Percentiles rank a stretch among this genome's conserved stretches.
These are phyloP conservation scores for Eremothecium sinecaudum DNA, from an alignment of 1,139 yeast species.

Conservation along the genomic window DNA sequence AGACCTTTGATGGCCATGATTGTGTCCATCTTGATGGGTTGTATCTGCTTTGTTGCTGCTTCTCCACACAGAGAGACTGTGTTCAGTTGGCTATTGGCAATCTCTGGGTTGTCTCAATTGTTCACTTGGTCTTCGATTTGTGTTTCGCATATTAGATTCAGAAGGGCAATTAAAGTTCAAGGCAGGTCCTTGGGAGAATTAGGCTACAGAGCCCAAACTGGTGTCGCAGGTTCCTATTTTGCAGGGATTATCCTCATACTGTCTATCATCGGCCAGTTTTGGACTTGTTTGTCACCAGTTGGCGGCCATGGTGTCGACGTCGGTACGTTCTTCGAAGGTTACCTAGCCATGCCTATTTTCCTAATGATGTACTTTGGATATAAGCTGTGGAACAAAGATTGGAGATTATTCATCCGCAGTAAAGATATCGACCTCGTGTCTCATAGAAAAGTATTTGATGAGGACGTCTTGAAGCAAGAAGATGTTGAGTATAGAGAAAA, in stretches of 20 bases:
- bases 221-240: constrained; percentile 41
- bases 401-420: constrained; percentile 40
- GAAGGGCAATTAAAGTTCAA: constrained; percentile 46
- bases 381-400: constrained; percentile 45
- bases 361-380: constrained; percentile 44
- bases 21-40: constrained; percentile 40
- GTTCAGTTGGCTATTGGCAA: constrained; percentile 52
- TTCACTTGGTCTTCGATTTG: constrained; percentile 55
- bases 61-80: constrained; percentile 43
- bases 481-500: constrained; percentile 35
- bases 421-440: constrained; percentile 51
- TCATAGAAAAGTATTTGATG: constrained; percentile 61
- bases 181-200: constrained; percentile 43
- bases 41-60: constrained; percentile 48
- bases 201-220: constrained; percentile 43
- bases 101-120: constrained; percentile 51
- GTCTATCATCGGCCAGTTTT: constrained; percentile 46
- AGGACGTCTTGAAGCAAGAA: constrained; percentile 59
- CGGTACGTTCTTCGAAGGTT: constrained; percentile 44
- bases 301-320: constrained; percentile 38
- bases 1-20: constrained; percentile 48
- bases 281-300: constrained; percentile 60
- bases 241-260: constrained; percentile 38
- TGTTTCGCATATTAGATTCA: constrained; percentile 47
- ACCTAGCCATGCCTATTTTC: constrained; percentile 53